Base-by-base conservation (phyloP, 805 yeast species). In the Metschnikowia santaceciliae region DNA sequence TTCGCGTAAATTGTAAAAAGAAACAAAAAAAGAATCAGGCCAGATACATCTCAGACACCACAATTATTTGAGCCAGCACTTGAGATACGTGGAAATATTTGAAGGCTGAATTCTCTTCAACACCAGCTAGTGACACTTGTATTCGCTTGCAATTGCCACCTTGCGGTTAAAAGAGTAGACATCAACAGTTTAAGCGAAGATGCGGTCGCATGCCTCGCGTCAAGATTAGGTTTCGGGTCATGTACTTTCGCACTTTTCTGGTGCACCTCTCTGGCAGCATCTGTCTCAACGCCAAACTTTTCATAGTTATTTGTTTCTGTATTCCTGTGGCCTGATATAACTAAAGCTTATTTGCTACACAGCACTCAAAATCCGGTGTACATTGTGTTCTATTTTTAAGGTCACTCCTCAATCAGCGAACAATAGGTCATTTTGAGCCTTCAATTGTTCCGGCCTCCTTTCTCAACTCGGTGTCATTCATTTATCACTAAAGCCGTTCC, bases 211-310 rank as follows among this genome's bases (percentile, higher is more conserved):
- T 33, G 38, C 37, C 34, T 42, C 38, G 38, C 46, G 37, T 32
- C 35, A 32, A 42, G 46, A 42, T 42, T 42, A 42, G 23, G 46
- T 33, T 32, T 32, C 38, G 38, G 45, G 22, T 42, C 42, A 32
- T 42, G 46, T 42, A 19, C 32, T 6, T 42, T 33, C 46, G 38
- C 46, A 33, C 14, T 32, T 42, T 42, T 42, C 38, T 20, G 34
- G 46, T 42, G 37, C 46, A 42, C 34, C 37, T 26, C 22, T 33
- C 46, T 33, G 32, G 38, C 46, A 42, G 30, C 32, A 39, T 39
- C 42, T 39, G 46, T 33, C 14, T 32, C 38, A 14, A 32, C 46
- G 46, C 38, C 38, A 33, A 23, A 32, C 30, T 42, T 42, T 42
- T 42, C 46, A 14, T 15, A 26, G 11, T 4, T 22, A 26, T 23